Conservation (phyloP, 2,329 filamentous ascomycete genomes). For the Pyricularia sp. region DNA sequence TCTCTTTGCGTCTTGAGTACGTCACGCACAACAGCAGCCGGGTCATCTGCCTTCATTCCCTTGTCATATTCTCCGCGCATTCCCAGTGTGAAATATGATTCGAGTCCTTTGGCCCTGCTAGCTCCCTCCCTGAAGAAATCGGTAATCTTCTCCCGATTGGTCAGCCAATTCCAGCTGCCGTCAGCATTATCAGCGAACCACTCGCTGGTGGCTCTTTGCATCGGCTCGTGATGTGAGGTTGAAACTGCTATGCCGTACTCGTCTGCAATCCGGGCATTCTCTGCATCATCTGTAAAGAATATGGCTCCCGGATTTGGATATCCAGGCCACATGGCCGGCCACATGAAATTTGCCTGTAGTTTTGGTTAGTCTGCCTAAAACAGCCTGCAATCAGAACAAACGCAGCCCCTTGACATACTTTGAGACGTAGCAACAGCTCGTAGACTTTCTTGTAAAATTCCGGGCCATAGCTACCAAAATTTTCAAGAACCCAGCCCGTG, state of each 20-base stretch:
- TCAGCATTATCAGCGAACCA: conserved; percentile 17
- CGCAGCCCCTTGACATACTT: conserved; percentile 63
- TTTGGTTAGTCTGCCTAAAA: conserved; percentile 49
- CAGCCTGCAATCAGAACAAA: conserved; percentile 29
- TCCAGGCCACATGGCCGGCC: conserved; percentile 46
- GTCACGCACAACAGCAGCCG: conserved; percentile 35
- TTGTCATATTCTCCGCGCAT: conserved; percentile 50
- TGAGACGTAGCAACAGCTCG: conserved; percentile 54
- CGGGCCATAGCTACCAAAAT: conserved; percentile 14
- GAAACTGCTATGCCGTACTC: conserved; percentile 64
- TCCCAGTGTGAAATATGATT: conserved; percentile 43
- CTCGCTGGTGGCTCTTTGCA: conserved; percentile 49
- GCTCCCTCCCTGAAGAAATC: conserved; percentile 45
- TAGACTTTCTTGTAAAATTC: conserved; percentile 58
- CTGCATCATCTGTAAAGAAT: conserved; percentile 58
- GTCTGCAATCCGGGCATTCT: conserved; percentile 56
- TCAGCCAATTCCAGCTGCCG: neutral
- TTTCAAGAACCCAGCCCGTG: conserved; percentile 27
- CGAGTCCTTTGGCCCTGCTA: conserved; percentile 37
- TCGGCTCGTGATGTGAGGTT: conserved; percentile 60
- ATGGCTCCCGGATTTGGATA: conserved; percentile 33
- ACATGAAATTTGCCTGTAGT: conserved; percentile 56
- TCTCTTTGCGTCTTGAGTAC: conserved; percentile 41
- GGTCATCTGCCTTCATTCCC: conserved; percentile 34
- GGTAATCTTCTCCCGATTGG: conserved; percentile 23